Base-by-base conservation (phyloP, 441 rosid species). In the Dalechampia spathulata region DNA sequence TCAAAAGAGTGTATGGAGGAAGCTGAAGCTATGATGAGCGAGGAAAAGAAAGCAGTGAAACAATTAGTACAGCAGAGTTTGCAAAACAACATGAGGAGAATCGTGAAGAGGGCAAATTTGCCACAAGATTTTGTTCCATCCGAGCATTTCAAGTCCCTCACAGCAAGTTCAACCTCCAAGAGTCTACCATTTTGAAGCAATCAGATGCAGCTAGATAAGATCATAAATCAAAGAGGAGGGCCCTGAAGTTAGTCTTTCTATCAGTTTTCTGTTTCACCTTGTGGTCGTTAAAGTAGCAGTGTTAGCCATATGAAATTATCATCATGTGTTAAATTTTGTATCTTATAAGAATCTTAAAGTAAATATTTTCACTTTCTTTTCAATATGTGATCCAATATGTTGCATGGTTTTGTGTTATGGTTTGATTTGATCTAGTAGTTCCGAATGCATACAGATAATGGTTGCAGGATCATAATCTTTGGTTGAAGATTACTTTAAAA, bases 61-160 rank as follows among this genome's bases (percentile, higher is more conserved):
- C 96, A 85, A 66, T 71, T 93, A 61, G 99, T 93, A 55, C 96
- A 89, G 66, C 99, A 85, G 68, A 93, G 99, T 69, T 72, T 93
- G 80, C 97, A 93, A 65, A 89, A 74, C 68, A 93, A 93, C 52
- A 93, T 93, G 96, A 89, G 75, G 73, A 86, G 97, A 72, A 93
- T 93, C n/a, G 95, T 79, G 3, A 87, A 87, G 74, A 80, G 99
- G 71, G 97, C 99, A 49, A 93, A 93, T 72, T 72, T 93, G 72
- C 99, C 96, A 4, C 99, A 89, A 72, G 96, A 87, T 67, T 93
- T 89, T 56, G 96, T 79, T 49, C 96, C 97, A 52, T 89, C 97
- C 0, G 97, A 93, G 50, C 96, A 87, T 72, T 82, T 89, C 48
- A 89, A 89, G 78, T 79, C 92, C 39, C 87, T 93, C 64, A 80